phyloP scores from a whole-genome alignment of 2,329 filamentous ascomycete genomes.

The Dryadomyces quercus-mongolicae region DNA sequence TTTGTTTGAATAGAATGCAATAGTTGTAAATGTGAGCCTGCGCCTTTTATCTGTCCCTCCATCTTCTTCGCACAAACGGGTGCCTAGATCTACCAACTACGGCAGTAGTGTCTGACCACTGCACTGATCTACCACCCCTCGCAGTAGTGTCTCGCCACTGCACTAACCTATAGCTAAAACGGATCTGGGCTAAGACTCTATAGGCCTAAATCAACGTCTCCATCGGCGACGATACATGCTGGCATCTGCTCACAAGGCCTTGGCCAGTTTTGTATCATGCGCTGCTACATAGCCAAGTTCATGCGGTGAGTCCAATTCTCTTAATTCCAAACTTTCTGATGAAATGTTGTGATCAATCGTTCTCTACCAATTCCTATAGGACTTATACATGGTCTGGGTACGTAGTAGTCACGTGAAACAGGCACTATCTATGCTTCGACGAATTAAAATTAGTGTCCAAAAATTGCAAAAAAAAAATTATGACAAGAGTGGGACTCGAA shows the following conservation, averaged over 20 bases:
- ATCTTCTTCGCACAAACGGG: neutral
- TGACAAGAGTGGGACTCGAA: conserved; percentile 12
- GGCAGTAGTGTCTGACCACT: too few species aligned
- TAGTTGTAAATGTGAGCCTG: too few species aligned
- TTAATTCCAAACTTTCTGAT: too few species aligned
- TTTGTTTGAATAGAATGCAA: too few species aligned
- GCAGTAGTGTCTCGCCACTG: neutral
- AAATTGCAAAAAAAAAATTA: neutral
- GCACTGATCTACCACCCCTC: neutral
- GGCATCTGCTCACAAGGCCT: too few species aligned
- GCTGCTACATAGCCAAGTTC: neutral
- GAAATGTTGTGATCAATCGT: too few species aligned
- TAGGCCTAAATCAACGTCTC: neutral
- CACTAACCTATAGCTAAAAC: neutral
- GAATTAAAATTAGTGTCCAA: too few species aligned
- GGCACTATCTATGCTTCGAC: neutral
- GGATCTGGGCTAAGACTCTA: neutral
- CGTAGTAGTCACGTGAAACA: neutral
- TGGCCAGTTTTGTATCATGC: too few species aligned
- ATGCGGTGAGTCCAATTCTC: neutral
- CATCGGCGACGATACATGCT: neutral
- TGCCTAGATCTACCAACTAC: neutral
- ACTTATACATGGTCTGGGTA: too few species aligned
- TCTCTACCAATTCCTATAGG: neutral
- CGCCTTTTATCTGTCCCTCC: neutral